phyloP scores from a whole-genome alignment of 2,329 filamentous ascomycete species.

The Cladosporium austrohemisphaericum region DNA sequence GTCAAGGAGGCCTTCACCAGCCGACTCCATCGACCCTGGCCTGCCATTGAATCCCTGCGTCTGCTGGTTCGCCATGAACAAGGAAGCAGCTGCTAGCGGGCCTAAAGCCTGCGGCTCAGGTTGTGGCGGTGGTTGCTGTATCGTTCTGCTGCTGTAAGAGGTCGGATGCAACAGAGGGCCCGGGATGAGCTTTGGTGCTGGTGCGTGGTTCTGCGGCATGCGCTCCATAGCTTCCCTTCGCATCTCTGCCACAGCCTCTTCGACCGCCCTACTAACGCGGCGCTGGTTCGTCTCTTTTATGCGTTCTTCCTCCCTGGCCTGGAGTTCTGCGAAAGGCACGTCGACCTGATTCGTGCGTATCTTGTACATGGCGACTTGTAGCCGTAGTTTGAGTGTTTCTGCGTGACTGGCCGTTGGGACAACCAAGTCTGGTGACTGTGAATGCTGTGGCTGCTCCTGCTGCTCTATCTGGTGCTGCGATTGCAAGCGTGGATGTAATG shows the following conservation, averaged over 20 bases:
- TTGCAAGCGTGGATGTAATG: too few species aligned
- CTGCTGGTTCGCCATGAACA: constrained; percentile 6
- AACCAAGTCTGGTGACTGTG: constrained; percentile 18
- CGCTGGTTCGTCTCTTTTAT: constrained; percentile 2
- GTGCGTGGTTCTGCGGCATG: not conserved
- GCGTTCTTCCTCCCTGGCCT: constrained; percentile 27
- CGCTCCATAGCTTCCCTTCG: constrained; percentile 19
- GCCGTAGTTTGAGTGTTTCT: constrained; percentile 63
- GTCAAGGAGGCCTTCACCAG: too few species aligned
- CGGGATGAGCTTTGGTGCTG: constrained; percentile 25
- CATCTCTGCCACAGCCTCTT: constrained; percentile 27
- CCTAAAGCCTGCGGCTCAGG: not conserved
- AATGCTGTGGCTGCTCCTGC: not conserved
- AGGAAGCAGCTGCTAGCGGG: not conserved
- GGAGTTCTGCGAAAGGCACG: constrained; percentile 60
- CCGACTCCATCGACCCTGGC: too few species aligned
- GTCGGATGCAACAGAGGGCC: constrained; percentile 40
- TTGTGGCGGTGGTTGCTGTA: constrained; percentile 25
- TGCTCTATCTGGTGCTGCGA: not conserved
- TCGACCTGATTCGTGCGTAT: constrained; percentile 67
- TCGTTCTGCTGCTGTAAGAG: constrained; percentile 36
- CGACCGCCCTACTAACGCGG: constrained; percentile 18
- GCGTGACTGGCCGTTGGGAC: constrained; percentile 50
- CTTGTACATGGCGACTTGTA: constrained; percentile 71
- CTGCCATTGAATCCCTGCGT: too few species aligned